Percentiles rank a stretch among this genome's conserved stretches.
phyloP scores from a whole-genome alignment of 495 filamentous ascomycete genomes.

The Aspergillus wentii region DNA sequence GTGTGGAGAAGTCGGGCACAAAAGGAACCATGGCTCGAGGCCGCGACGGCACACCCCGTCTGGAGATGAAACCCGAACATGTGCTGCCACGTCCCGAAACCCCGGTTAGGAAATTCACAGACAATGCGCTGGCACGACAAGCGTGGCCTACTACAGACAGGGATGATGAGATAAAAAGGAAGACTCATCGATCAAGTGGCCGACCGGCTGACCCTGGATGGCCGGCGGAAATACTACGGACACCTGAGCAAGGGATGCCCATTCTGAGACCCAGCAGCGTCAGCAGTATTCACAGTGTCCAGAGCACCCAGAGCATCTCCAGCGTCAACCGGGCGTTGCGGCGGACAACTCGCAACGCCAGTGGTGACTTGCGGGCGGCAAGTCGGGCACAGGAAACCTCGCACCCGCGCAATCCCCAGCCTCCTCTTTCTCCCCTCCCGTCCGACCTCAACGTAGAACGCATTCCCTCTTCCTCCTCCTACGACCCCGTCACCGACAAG shows the following conservation, averaged over 20 bases:
- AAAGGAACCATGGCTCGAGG: conserved; percentile 16
- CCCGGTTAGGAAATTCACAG: conserved; percentile 41
- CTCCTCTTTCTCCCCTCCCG: conserved; percentile 10
- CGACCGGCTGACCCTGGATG: conserved; percentile 1
- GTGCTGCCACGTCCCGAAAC: conserved; percentile 38
- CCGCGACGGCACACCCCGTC: conserved; percentile 32
- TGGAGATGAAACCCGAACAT: conserved; percentile 40
- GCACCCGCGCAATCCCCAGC: conserved; percentile 13
- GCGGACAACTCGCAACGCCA: conserved; percentile 65
- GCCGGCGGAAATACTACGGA: conserved; percentile 13
- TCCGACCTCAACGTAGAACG: conserved; percentile 36
- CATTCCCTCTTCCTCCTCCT: conserved; percentile 56
- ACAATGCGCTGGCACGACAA: conserved; percentile 46
- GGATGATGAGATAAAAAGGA: conserved; percentile 14
- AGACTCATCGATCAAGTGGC: conserved; percentile 4
- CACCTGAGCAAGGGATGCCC: conserved; percentile 30
- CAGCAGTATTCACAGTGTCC: conserved; percentile 15
- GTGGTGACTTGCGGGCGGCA: conserved; percentile 75
- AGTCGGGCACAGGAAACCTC: conserved; percentile 36
- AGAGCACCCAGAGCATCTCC: conserved; percentile 4
- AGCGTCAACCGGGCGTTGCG: conserved; percentile 60
- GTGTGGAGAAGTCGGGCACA: conserved; percentile 9
- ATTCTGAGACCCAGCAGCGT: conserved; percentile 30
- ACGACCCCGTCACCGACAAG: conserved; percentile 78
- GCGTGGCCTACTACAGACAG: conserved; percentile 49